Base-by-base conservation (phyloP, 306 rosid genomes). In the Carpinus fangiana region DNA sequence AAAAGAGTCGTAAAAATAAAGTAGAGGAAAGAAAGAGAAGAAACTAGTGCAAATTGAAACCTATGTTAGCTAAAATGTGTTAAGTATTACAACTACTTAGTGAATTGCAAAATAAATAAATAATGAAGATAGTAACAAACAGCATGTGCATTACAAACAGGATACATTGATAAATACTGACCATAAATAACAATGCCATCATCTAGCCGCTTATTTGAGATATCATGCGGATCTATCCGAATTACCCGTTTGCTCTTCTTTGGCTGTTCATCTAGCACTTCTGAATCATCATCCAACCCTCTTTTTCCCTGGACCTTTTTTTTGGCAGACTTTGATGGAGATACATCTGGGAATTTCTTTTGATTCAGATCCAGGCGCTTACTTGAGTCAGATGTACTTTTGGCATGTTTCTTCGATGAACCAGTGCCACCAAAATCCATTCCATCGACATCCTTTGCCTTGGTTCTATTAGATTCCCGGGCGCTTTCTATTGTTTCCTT, bases 181-280 rank as follows among this genome's bases (percentile, higher is more conserved):
- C 98, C 97, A 71, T 73, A 38, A 53, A 77, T 36, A 61, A 36
- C 84, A 76, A 83, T 66, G 70, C 83, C 78, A 73, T 95, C 98
- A 72, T 88, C 91, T 67, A 87, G 80, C 73, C 98, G 88, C 86
- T 95, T 95, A 82, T 95, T 92, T 74, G 98, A 92, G 82, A 85
- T 85, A 80, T 95, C 96, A 81, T 82, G n/a, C 0, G 92, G 97
- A 72, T 91, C 93, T 51, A 89, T 38, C 72, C 75, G 91, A 73
- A 95, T 92, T 10, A 80, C 80, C 79, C 87, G 87, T 84, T 93
- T 91, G 80, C 73, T 89, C 95, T 76, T 95, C 90, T 66, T 89
- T 66, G 88, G 88, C 72, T 73, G 84, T 74, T 80, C 91, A 80
- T 69, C 84, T 43, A 7, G 67, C 23, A 17, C 71, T 82, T 86